These are phyloP conservation scores for Solanum peruvianum DNA, from an alignment of 257 asterid species.

Conservation along the genomic window DNA sequence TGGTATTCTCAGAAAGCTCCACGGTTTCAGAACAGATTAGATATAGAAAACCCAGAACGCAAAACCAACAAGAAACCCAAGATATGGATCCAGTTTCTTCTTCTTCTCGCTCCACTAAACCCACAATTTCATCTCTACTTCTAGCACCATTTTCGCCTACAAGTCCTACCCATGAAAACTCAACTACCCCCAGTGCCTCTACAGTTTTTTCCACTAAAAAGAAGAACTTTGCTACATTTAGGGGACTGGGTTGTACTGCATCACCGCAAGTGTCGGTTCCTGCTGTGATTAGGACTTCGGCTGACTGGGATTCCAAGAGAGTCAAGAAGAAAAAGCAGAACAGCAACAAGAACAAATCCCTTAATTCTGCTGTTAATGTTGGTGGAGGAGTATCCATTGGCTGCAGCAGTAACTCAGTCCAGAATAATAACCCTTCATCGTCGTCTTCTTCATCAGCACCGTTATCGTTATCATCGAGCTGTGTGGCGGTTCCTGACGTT, in stretches of 20 bases:
- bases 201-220: constrained; percentile 33
- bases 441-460: neutral
- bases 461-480: neutral
- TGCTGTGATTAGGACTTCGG: constrained; percentile 67
- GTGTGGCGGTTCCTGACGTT: constrained; percentile 55
- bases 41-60: constrained; percentile 48
- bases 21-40: constrained; percentile 28
- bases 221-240: constrained; percentile 60
- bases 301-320: constrained; percentile 76
- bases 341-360: neutral
- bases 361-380: neutral
- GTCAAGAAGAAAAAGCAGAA: constrained; percentile 17
- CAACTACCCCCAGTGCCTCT: constrained; percentile 1
- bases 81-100: constrained; percentile 38
- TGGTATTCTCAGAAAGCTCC: constrained; percentile 22
- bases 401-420: neutral
- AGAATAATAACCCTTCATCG: neutral
- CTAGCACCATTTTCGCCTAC: constrained; percentile 8
- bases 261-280: constrained; percentile 90
- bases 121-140: constrained; percentile 67
- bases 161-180: constrained; percentile 10
- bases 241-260: constrained; percentile 86
- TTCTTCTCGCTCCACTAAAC: constrained; percentile 38
- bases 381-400: neutral
- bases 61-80: constrained; percentile 8